Evolutionary conservation across 2,329 filamentous ascomycete genomes (phyloP).

Genomic region (Diaporthe vaccinii): DNA sequence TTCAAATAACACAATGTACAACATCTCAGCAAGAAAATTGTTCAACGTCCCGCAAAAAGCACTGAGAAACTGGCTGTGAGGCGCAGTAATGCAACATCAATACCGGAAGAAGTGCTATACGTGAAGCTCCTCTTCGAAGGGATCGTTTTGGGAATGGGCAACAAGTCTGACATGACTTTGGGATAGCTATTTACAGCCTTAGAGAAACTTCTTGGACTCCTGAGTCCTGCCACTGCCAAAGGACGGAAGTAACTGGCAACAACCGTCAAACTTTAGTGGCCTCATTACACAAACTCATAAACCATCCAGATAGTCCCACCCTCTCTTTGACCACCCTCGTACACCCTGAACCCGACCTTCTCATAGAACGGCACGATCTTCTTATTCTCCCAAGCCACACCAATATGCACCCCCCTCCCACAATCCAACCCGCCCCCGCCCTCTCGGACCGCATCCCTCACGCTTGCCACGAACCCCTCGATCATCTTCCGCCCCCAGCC

Average conservation of each 20-base stretch:
- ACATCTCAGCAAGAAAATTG: background rate
- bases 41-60: background rate
- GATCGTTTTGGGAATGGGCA: background rate
- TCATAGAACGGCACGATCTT: conserved; percentile 65
- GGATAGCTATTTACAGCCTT: no score
- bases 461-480: conserved; percentile 56
- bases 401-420: conserved; percentile 58
- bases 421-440: conserved; percentile 44
- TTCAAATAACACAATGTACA: background rate
- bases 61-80: background rate
- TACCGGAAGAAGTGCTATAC: no score
- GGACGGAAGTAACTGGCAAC: background rate
- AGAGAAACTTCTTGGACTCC: background rate
- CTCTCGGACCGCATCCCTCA: conserved; percentile 43
- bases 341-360: conserved; percentile 58
- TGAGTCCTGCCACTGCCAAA: background rate
- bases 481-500: conserved; percentile 62
- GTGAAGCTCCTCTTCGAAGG: background rate
- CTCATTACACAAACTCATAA: background rate
- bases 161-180: background rate
- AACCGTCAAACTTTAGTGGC: background rate
- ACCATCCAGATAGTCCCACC: conserved; percentile 41
- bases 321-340: conserved; percentile 50
- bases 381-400: conserved; percentile 60
- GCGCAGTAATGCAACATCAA: background rate